phyloP scores from a whole-genome alignment of 306 rosid genomes.

The Lathyrus oleraceus region DNA sequence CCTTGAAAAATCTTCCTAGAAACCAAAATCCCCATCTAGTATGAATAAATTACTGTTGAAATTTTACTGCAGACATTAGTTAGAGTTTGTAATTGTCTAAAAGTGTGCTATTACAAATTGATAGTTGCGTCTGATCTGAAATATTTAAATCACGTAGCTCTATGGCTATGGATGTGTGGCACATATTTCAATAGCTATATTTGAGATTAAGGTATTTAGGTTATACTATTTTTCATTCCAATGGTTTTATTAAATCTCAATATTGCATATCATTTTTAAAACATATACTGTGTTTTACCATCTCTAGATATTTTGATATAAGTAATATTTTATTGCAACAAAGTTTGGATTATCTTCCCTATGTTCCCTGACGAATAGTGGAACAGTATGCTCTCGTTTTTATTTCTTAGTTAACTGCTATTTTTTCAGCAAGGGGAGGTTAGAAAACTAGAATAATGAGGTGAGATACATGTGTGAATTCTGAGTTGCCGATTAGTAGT shows the following conservation, averaged over 20 bases:
- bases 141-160: not conserved
- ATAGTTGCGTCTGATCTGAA: constrained; percentile 12
- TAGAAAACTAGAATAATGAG: not conserved
- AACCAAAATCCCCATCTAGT: not conserved
- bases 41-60: not conserved
- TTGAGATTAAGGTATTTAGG: constrained; percentile 2
- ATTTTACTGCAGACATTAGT: not conserved
- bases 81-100: constrained; percentile 3
- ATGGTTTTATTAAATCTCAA: not conserved
- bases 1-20: not conserved
- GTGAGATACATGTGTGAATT: constrained; percentile 14
- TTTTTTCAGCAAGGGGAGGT: not conserved
- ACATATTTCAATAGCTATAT: not conserved
- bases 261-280: not conserved
- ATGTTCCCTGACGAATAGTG: not conserved
- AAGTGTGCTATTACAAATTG: not conserved
- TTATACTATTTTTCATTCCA: constrained; percentile 19
- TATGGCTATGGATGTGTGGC: not conserved
- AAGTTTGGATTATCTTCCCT: constrained; percentile 3
- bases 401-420: not conserved
- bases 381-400: not conserved
- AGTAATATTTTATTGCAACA: not conserved
- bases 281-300: not conserved
- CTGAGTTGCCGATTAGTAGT: not conserved
- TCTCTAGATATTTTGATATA: not conserved